Base-by-base conservation (phyloP, 805 yeast genomes). In the Dipodascopsis uninucleata region DNA sequence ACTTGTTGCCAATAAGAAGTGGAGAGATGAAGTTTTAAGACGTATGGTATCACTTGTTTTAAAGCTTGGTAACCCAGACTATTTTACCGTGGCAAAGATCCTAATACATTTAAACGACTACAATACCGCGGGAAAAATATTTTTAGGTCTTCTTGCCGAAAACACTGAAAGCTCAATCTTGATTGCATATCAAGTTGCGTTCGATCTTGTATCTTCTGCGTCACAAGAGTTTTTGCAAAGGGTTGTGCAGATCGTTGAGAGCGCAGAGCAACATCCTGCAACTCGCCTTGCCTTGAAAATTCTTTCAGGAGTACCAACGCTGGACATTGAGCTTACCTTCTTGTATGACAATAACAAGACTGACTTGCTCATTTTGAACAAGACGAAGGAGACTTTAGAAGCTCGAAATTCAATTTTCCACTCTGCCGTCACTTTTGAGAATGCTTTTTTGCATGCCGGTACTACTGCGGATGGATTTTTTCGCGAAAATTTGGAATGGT, bases 401-500 rank as follows among this genome's bases (percentile, higher is more conserved):
- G 95, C 95, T 36, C 80, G 96, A 67, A 84, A 79, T 62, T 93
- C 98, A 9, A 78, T 93, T 54, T 89, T 85, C 76, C 98, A 93
- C 69, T 82, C 94, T 20, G 98, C 97, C 5, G 88, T 93, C 38
- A 86, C 97, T 37, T 88, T 93, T 62, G 81, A 93, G 43, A 90
- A 88, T 61, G 97, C 97, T 0, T 87, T 88, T 62, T 76, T 90
- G 78, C 96, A 89, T 65, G 85, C 93, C 29, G 98, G 97, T 46
- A 93, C 98, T 10, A 86, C 97, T 6, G 94, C 85, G 60, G 97
- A 93, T 64, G 79, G 88, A 0, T 93, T 93, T 61, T 84, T 90
- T 68, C 77, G 96, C 63, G 77, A 82, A 34, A 93, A 93, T 62
- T 72, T 88, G 60, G 96, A 90, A 59, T 93, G 97, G 97, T 73